Conservation (phyloP, 2,329 filamentous ascomycete genomes). For the Alternaria hordeiaustralica region DNA sequence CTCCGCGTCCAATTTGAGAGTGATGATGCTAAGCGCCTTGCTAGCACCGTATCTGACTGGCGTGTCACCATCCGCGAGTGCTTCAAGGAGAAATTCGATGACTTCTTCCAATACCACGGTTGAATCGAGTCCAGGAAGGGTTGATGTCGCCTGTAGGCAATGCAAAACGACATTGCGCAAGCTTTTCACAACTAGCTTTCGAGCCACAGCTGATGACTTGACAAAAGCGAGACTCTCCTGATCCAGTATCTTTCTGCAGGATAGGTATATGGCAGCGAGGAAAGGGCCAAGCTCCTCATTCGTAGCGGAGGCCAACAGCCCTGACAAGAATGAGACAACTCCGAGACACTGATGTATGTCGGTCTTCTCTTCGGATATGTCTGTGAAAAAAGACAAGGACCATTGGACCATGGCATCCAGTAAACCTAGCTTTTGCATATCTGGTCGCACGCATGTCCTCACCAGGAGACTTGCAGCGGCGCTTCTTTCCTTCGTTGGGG, state of each 20-base stretch:
- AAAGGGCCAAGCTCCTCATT: constrained; percentile 75
- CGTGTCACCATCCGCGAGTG: constrained; percentile 84
- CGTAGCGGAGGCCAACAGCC: constrained; percentile 73
- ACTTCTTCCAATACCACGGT: constrained; percentile 70
- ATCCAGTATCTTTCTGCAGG: constrained; percentile 66
- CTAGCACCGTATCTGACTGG: constrained; percentile 89
- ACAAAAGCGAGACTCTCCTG: constrained; percentile 62
- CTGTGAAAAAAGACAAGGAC: constrained; percentile 68
- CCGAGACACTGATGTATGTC: constrained; percentile 80
- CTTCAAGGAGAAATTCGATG: constrained; percentile 80
- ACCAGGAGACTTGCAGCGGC: constrained; percentile 85
- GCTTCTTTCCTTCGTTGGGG: constrained; percentile 85
- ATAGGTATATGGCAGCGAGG: constrained; percentile 69
- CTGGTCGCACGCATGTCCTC: constrained; percentile 78
- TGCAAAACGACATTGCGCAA: constrained; percentile 75
- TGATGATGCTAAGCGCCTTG: constrained; percentile 88
- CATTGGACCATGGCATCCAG: constrained; percentile 72
- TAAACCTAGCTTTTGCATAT: constrained; percentile 83
- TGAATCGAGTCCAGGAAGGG: constrained; percentile 45
- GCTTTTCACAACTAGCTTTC: constrained; percentile 86
- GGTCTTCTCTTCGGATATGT: constrained; percentile 48
- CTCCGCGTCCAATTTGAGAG: constrained; percentile 76
- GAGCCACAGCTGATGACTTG: constrained; percentile 75
- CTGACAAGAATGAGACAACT: constrained; percentile 78
- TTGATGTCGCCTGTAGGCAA: constrained; percentile 56